Percentiles rank a stretch among this genome's conserved stretches.
These are phyloP conservation scores for Verbena officinalis DNA, from an alignment of 257 asterid genomes.

Conservation along the genomic window DNA sequence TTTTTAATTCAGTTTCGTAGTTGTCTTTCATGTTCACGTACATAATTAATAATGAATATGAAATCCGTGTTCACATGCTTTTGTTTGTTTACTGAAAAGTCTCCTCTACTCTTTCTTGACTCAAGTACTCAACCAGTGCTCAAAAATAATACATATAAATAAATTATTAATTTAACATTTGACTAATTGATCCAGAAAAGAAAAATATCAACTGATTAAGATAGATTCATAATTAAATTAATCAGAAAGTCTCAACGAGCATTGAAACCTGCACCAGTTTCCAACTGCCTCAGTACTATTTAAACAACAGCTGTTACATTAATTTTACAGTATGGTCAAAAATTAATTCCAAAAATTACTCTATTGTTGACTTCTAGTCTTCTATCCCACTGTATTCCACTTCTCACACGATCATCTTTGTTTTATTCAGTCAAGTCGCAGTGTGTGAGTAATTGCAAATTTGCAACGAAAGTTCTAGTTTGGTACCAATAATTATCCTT, in stretches of 20 bases:
- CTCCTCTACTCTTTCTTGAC: not conserved
- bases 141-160: not conserved
- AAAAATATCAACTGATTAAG: not conserved
- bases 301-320: not conserved
- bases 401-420: not conserved
- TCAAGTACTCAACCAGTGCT: not conserved
- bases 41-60: not conserved
- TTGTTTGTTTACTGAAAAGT: not conserved
- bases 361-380: constrained; percentile 6
- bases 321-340: not conserved
- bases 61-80: not conserved
- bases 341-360: not conserved
- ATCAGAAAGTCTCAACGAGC: not conserved
- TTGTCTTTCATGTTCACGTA: not conserved
- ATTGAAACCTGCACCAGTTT: not conserved
- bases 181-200: not conserved
- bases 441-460: too few relatives aligned
- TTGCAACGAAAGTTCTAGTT: too few relatives aligned
- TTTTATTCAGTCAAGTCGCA: not conserved
- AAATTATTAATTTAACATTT: not conserved
- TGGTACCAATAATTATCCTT: too few relatives aligned
- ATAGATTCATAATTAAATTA: not conserved
- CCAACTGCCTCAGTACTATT: not conserved
- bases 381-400: not conserved
- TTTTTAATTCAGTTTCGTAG: not conserved